These are phyloP conservation scores for Saturnispora mendoncae DNA, from an alignment of 805 yeast genomes.

Conservation along the genomic window DNA sequence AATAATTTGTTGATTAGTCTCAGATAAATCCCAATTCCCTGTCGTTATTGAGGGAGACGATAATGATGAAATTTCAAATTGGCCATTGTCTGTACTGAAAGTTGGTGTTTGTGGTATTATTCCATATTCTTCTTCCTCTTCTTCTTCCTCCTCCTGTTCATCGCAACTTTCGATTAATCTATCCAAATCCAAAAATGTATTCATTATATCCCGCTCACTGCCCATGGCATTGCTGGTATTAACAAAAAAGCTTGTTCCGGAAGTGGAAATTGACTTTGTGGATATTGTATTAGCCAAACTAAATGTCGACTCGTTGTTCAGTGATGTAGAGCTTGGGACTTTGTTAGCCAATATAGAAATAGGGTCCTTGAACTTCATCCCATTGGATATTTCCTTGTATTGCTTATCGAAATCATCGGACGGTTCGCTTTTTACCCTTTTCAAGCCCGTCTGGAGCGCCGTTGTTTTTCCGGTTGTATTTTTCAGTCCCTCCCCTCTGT, in stretches of 20 bases:
- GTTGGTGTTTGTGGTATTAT: not conserved
- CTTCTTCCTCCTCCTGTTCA: not conserved
- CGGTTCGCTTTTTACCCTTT: no score
- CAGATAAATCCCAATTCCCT: no score
- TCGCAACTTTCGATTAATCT: not conserved
- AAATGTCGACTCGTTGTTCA: not conserved
- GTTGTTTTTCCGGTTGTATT: not conserved
- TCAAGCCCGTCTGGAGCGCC: no score
- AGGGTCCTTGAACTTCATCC: not conserved
- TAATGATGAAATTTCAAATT: not conserved
- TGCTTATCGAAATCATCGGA: not conserved
- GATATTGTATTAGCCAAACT: not conserved
- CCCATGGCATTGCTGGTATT: no score
- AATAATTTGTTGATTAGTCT: no score
- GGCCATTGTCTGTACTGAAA: not conserved
- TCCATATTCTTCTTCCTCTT: not conserved
- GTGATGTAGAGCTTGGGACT: not conserved
- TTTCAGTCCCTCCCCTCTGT: not conserved
- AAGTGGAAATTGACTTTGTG: not conserved
- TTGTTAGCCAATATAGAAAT: not conserved
- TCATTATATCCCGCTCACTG: constrained; percentile 2
- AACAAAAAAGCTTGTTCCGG: no score
- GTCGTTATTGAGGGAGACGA: not conserved
- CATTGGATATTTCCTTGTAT: not conserved
- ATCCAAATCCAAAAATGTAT: constrained; percentile 4